A percentile compares a stretch with the other conserved stretches of the same genome.
Conservation (phyloP, 2,329 filamentous ascomycete species). For the Scedosporium boydii region DNA sequence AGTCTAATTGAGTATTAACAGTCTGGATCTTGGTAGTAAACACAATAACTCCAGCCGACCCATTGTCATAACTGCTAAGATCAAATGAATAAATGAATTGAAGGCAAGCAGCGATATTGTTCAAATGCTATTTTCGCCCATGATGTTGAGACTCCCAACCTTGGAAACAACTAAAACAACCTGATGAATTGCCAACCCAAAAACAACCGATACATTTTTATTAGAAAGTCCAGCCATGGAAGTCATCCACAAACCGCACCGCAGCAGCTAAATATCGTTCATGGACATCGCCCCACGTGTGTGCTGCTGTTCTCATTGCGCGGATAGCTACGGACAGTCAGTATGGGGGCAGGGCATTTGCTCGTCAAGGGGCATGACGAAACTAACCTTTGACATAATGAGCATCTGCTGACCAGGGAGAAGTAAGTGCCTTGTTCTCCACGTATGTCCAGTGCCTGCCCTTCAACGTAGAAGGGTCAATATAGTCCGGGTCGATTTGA, state of each 20-base stretch:
- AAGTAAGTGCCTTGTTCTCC: constrained; percentile 58
- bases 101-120: no score
- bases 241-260: constrained; percentile 64
- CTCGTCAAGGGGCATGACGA: not conserved
- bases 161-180: no score
- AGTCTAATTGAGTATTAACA: no score
- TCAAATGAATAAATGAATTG: no score
- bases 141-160: no score
- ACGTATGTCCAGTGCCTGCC: constrained; percentile 70
- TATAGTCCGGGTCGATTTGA: constrained; percentile 54
- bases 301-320: constrained; percentile 63
- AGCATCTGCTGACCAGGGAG: constrained; percentile 59
- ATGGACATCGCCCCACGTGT: constrained; percentile 64
- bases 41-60: no score
- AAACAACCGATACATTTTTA: not conserved
- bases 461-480: constrained; percentile 48
- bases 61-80: no score
- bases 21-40: no score
- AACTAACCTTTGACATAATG: constrained; percentile 73
- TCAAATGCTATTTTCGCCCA: no score
- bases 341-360: not conserved
- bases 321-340: constrained; percentile 34
- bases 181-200: no score
- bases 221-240: constrained; percentile 49
- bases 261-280: constrained; percentile 59